Conservation (phyloP, 176 grass and related monocot genomes). For the Themeda triandra region DNA sequence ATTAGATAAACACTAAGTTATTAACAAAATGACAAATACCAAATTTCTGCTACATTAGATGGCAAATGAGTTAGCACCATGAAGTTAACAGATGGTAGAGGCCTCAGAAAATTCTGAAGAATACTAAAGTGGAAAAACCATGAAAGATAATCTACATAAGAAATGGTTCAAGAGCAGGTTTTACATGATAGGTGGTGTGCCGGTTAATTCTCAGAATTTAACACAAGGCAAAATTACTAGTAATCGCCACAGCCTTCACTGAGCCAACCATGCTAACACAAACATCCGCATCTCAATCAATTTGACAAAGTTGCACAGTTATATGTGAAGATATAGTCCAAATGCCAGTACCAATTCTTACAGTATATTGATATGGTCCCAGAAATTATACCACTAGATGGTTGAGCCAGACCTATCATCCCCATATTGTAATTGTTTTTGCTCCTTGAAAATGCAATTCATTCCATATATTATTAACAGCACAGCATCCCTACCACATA, state of each 20-base stretch:
- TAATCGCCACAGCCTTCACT: neutral
- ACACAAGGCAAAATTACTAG: neutral
- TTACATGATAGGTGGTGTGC: neutral
- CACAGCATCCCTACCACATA: neutral
- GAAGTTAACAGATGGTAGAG: neutral
- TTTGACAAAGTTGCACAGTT: neutral
- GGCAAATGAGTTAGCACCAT: neutral
- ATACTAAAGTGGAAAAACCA: neutral
- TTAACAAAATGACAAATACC: neutral
- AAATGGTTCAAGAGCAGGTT: neutral
- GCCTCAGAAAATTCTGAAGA: neutral
- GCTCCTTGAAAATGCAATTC: neutral
- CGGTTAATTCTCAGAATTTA: neutral
- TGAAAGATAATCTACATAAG: neutral
- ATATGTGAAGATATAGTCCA: neutral
- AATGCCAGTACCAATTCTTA: neutral
- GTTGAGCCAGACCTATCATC: neutral
- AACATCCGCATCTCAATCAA: neutral
- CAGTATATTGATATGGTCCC: neutral
- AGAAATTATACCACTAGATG: neutral
- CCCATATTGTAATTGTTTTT: neutral
- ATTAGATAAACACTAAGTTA: neutral
- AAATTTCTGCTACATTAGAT: neutral
- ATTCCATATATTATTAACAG: neutral
- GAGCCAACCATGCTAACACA: neutral